Evolutionary conservation across 2,329 filamentous ascomycete species (phyloP), one percentile per base, ranked within the genome.

Genomic region (Fusarium zealandicum): DNA sequence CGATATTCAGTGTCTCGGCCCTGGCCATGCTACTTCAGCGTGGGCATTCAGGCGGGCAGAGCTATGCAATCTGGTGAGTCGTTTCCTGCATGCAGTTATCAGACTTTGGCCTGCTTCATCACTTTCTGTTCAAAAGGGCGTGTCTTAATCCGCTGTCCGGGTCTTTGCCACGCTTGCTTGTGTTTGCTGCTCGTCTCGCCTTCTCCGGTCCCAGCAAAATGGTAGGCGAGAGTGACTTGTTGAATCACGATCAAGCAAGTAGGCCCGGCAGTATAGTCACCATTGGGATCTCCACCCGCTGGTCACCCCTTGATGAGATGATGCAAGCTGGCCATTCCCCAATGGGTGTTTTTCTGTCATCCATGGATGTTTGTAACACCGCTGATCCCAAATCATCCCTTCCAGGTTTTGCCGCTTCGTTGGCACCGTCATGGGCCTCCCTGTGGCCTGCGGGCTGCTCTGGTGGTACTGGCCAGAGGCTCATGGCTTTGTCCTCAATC

Each of bases 401-500:
- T 39, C 12, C 25, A 82, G 79, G 78, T 70, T 76, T 25, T 75
- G 72, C 27, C 74, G 80, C 43, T 72, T 74, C 11, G 49, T 76
- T 3, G 79, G 79, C 5, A 75, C 77, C 1, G 44, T 79, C 8
- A 66, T 74, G 52, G 78, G 78, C 2, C 67, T 80, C 14, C 69
- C 75, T 5, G 50, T 73, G 10, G 70, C 69, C 36, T 76, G 75
- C 45, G 66, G 66, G 8, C 58, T 79, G 36, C 65, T 78, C n/a
- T 81, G 78, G 78, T 79, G 75, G 70, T 75, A 74, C 59, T 82
- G 80, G 80, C 78, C 78, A 3, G 80, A 81, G 50, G 76, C 78
- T 1, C 77, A 82, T 61, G 74, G 72, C 10, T 82, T 80, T 61
- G 75, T 78, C 25, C 68, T 73, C 41, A 75, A 74, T 27, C 78